Conservation (phyloP, 352 stramenopile species). For the Blastocystis sp. region DNA sequence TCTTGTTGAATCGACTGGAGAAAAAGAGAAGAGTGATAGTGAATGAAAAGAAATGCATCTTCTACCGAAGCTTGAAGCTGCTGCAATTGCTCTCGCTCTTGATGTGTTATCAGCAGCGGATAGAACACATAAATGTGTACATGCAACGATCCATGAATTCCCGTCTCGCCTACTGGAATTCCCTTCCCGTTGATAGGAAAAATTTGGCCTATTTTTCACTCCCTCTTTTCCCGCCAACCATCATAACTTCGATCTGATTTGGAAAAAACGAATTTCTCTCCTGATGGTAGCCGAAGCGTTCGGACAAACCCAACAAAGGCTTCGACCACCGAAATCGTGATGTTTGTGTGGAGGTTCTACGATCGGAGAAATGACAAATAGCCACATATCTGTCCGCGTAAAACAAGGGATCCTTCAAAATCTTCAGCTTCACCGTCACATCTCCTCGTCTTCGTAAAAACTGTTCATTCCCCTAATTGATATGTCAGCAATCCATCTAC, state of each 20-base stretch:
- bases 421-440: neutral
- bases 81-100: neutral
- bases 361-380: neutral
- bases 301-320: neutral
- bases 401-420: neutral
- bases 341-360: conserved; percentile 1
- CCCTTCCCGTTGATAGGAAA: neutral
- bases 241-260: neutral
- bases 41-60: neutral
- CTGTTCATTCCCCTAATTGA: conserved; percentile 28
- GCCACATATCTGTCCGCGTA: neutral
- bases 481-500: neutral
- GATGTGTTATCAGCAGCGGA: neutral
- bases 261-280: neutral
- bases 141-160: neutral
- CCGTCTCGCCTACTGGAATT: neutral
- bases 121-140: neutral
- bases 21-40: neutral
- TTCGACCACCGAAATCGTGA: neutral
- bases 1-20: neutral
- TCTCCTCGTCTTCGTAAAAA: conserved; percentile 3
- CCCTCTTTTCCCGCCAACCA: neutral
- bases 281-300: neutral
- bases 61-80: neutral
- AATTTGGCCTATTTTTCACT: neutral